Percentiles rank a stretch among this genome's conserved stretches.
phyloP scores from a whole-genome alignment of 805 yeast genomes.

The Myxozyma kluyveri region DNA sequence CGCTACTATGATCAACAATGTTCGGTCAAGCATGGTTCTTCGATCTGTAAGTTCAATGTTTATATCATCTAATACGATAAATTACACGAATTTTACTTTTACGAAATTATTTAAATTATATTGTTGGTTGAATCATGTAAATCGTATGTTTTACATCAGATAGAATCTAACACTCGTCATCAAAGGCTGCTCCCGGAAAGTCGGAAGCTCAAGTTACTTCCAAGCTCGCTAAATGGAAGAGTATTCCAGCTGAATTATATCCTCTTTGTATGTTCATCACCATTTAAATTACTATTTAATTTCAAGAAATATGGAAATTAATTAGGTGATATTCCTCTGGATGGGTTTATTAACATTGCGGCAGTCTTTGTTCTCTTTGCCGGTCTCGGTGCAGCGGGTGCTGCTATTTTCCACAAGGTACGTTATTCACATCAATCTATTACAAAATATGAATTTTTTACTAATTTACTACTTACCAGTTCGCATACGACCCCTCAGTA shows the following conservation, averaged over 20 bases:
- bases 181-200: conserved; percentile 19
- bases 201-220: conserved; percentile 19
- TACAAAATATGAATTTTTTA: neutral
- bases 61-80: neutral
- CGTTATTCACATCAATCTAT: neutral
- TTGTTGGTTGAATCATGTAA: no score
- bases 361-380: conserved; percentile 4
- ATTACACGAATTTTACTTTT: neutral
- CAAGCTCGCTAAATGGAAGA: conserved; percentile 25
- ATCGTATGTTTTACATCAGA: no score
- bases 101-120: neutral
- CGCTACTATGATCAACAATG: conserved; percentile 9
- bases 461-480: conserved; percentile 1
- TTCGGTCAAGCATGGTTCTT: conserved; percentile 9
- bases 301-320: neutral
- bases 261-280: conserved; percentile 28
- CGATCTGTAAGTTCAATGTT: conserved; percentile 8
- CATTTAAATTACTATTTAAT: neutral
- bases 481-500: conserved; percentile 23
- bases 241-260: conserved; percentile 36
- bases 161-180: neutral
- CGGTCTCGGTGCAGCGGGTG: conserved; percentile 21
- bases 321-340: neutral
- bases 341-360: neutral
- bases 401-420: conserved; percentile 18